Evolutionary conservation across 1,284 basidiomycete species (phyloP).

Genomic region (Athelia sp.): DNA sequence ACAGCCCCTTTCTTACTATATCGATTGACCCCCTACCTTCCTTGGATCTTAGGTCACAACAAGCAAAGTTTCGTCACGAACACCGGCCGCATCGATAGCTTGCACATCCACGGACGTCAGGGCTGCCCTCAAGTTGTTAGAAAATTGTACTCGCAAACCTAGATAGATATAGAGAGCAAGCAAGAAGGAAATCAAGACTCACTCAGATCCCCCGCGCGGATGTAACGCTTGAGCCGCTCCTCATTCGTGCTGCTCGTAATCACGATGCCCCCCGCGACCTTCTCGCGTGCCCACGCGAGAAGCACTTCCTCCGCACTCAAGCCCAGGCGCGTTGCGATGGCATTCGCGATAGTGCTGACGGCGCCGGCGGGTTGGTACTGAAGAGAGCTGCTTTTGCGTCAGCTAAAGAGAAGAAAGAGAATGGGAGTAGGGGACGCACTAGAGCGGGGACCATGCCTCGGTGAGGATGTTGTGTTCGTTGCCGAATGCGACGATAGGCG

Average conservation of each 20-base stretch:
- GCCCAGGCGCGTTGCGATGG: slow-evolving; percentile 49
- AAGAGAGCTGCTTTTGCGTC: no score
- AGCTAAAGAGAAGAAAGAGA: no score
- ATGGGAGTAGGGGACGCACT: no score
- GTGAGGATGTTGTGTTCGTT: no score
- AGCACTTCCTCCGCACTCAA: slow-evolving; percentile 65
- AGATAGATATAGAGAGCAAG: neutral
- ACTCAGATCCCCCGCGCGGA: slow-evolving; percentile 60
- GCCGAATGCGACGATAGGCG: slow-evolving; percentile 19
- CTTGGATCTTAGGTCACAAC: neutral
- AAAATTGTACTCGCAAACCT: no score
- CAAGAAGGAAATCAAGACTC: slow-evolving; percentile 17
- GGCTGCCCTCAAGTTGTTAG: slow-evolving; percentile 7
- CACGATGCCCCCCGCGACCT: slow-evolving; percentile 51
- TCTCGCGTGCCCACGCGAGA: slow-evolving; percentile 60
- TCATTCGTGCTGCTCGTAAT: slow-evolving; percentile 67
- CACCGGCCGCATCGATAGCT: slow-evolving; percentile 18
- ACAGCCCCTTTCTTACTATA: neutral
- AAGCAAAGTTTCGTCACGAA: neutral
- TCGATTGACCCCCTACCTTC: neutral
- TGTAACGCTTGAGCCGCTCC: slow-evolving; percentile 60
- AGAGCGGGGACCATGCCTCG: no score
- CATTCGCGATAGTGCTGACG: slow-evolving; percentile 56
- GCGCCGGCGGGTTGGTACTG: no score
- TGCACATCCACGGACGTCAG: slow-evolving; percentile 16